Evolutionary conservation across 208 protist genomes (phyloP).

Genomic region (Trypanosoma theileri): DNA sequence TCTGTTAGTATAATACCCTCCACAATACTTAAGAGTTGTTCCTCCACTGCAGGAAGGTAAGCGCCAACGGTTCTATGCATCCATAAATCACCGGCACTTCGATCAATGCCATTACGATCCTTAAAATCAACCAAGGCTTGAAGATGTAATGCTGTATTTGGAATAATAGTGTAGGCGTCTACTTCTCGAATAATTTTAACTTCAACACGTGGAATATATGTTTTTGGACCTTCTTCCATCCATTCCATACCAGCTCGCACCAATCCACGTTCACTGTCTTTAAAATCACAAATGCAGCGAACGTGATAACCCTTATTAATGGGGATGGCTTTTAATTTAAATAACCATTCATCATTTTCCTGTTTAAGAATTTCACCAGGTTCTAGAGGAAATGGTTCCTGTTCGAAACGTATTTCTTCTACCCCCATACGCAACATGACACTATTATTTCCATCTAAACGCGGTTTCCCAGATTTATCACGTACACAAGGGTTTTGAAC

Average conservation of each 20-base stretch:
- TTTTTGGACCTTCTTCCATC: constrained; percentile 88
- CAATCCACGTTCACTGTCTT: constrained; percentile 9
- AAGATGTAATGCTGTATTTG: constrained; percentile 88
- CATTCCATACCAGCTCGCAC: constrained; percentile 89
- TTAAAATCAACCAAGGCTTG: constrained; percentile 69
- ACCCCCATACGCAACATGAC: constrained; percentile 90
- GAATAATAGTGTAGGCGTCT: constrained; percentile 65
- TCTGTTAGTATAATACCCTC: constrained; percentile 79
- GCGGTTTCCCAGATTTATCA: constrained; percentile 33
- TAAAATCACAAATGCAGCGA: constrained; percentile 77
- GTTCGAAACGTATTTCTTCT: constrained; percentile 86
- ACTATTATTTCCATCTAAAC: constrained; percentile 67
- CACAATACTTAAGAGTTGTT: constrained; percentile 76
- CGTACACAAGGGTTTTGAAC: constrained; percentile 70
- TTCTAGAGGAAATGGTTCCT: constrained; percentile 93
- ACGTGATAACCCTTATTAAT: constrained; percentile 85
- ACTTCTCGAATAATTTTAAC: constrained; percentile 78
- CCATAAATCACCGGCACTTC: constrained; percentile 90
- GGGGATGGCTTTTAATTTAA: constrained; percentile 76
- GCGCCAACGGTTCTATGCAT: constrained; percentile 74
- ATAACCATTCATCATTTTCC: constrained; percentile 36
- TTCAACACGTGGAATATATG: constrained; percentile 89
- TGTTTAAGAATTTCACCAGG: constrained; percentile 79
- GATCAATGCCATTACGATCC: constrained; percentile 58
- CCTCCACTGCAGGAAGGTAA: constrained; percentile 89